Base-by-base conservation (phyloP, 768 basidiomycete genomes). In the Pulveroboletus sp. region DNA sequence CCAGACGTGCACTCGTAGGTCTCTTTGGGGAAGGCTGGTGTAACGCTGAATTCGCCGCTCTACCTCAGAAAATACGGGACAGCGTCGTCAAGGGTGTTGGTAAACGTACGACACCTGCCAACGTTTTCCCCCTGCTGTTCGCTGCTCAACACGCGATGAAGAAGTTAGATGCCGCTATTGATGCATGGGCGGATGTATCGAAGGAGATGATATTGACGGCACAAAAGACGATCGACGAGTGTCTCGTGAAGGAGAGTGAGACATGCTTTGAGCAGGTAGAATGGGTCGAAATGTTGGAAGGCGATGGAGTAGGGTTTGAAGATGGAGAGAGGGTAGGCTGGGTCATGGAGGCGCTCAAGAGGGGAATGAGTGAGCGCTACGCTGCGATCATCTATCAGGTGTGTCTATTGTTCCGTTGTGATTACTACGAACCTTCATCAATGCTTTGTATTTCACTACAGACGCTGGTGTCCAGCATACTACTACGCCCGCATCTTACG, bases 1-100 rank as follows among this genome's bases (percentile, higher is more conserved):
- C 88, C 0, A 75, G 88, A 11, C 74, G 84, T 6, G 89, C 86
- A 11, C 73, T 97, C 7, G 84, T 93, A 0, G 83, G 84, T 0
- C 76, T 90, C 28, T 97, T 90, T 61, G 92, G 91, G 5, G 88
- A 91, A 55, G 86, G 88, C 3, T 96, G 93, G 94, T 86, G 82
- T 66, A 86, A 80, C 0, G 66, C 78, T 33, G 93, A 96, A 47
- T 89, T 97, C 58, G 88, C 88, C 0, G 67, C 70, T 0, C 73
- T 95, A 2, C 75, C 83, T 3, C 76, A 75, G 49, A 83, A 84
- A 55, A 74, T 81, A 17, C 78, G 86, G 35, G 82, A 87, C 21
- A 72, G 71, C 13, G 70, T 94, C 8, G 69, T 93, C n/a, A 82
- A 82, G 50, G 88, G 87, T 5, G 73, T 96, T 0, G 75, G 75